These are phyloP conservation scores for Dendrobium officinale DNA, from an alignment of 106 monocot genomes.

Conservation along the genomic window DNA sequence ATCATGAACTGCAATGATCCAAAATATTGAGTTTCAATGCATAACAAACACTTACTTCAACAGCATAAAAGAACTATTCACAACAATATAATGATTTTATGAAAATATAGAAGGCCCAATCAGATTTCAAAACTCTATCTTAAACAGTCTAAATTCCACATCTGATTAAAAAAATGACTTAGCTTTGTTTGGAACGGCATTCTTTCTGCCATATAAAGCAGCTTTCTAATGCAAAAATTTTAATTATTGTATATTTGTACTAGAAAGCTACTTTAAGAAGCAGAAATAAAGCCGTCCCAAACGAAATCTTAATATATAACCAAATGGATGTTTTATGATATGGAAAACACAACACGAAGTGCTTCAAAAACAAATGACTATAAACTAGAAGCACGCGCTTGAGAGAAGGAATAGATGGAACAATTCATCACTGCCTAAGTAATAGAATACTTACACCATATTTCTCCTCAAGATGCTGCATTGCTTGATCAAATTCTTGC, in stretches of 20 bases:
- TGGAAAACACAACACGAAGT: too few species aligned
- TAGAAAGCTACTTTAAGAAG: too few species aligned
- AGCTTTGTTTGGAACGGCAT: too few species aligned
- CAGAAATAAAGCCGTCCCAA: too few species aligned
- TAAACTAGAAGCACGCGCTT: background rate
- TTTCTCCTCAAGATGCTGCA: slow-evolving; percentile 75
- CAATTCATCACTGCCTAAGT: background rate
- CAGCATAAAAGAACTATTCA: background rate
- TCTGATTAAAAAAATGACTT: too few species aligned
- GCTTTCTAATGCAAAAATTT: too few species aligned
- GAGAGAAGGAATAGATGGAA: background rate
- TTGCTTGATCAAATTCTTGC: slow-evolving; percentile 93
- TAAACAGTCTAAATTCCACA: background rate
- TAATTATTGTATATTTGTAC: too few species aligned
- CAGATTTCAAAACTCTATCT: background rate
- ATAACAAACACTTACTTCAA: background rate
- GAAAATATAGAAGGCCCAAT: background rate
- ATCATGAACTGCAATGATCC: slow-evolving; percentile 86
- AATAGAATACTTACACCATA: slow-evolving; percentile 40
- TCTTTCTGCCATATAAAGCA: too few species aligned
- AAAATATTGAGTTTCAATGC: background rate
- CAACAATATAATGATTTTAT: background rate
- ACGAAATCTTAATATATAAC: too few species aligned
- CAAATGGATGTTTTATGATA: too few species aligned
- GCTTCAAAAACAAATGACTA: too few species aligned